These are phyloP conservation scores for Anastatica hierochuntica DNA, from an alignment of 345 rosid species.

Conservation along the genomic window DNA sequence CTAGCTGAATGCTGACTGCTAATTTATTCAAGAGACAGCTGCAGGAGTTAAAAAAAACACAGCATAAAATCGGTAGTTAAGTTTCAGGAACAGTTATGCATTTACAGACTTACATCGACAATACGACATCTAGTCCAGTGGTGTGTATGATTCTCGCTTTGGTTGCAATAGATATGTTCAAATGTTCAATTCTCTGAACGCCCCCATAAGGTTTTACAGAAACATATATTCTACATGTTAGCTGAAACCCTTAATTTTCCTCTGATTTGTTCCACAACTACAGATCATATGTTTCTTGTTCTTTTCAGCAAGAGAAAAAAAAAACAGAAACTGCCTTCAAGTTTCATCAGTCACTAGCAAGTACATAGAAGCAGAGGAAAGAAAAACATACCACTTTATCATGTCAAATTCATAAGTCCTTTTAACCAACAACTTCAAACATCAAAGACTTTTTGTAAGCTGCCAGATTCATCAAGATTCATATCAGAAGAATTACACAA, in stretches of 20 bases:
- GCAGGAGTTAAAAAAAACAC: too few species aligned
- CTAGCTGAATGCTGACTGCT: too few species aligned
- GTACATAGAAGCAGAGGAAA: background rate
- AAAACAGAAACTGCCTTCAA: background rate
- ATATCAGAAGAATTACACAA: too few species aligned
- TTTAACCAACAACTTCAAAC: too few species aligned
- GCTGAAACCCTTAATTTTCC: background rate
- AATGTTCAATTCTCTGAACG: too few species aligned
- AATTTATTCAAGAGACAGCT: too few species aligned
- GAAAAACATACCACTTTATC: background rate
- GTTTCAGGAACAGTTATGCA: too few species aligned
- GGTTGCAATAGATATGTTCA: too few species aligned
- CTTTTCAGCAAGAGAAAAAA: background rate
- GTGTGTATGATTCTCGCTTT: too few species aligned
- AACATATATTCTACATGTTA: background rate
- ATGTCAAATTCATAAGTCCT: background rate
- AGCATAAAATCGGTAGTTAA: too few species aligned
- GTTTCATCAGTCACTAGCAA: background rate
- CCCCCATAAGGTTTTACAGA: background rate
- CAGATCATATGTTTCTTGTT: background rate
- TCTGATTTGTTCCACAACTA: background rate
- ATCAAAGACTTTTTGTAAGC: background rate
- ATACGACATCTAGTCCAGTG: too few species aligned
- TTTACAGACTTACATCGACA: too few species aligned
- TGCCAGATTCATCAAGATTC: background rate